These are phyloP conservation scores for Diospyros kaki DNA, from an alignment of 148 eudicot genomes.

Conservation along the genomic window DNA sequence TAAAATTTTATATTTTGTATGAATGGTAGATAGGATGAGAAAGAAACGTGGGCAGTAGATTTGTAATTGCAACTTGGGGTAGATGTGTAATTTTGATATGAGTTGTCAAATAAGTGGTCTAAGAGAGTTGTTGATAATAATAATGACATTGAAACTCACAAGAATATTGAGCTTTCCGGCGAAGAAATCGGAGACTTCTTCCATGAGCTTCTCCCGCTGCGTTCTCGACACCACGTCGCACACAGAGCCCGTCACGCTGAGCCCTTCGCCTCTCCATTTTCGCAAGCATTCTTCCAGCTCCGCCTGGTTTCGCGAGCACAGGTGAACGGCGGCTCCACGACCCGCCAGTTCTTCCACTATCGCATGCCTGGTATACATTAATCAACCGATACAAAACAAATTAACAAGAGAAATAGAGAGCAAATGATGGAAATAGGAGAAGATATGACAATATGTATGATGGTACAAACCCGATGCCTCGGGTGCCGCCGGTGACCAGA, in stretches of 20 bases:
- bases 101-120: too few species aligned
- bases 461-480: constrained; percentile 40
- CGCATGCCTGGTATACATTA: constrained; percentile 21
- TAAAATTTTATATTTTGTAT: too few species aligned
- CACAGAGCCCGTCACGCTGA: constrained; percentile 32
- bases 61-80: too few species aligned
- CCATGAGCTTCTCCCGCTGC: constrained; percentile 34
- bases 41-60: too few species aligned
- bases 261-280: constrained; percentile 30
- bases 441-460: too few species aligned
- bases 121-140: too few species aligned
- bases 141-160: constrained; percentile 18
- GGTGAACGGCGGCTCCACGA: constrained; percentile 32
- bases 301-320: constrained; percentile 33
- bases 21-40: too few species aligned
- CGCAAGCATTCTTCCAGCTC: constrained; percentile 26
- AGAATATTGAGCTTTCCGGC: constrained; percentile 42
- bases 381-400: too few species aligned
- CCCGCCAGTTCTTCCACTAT: constrained; percentile 39
- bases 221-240: constrained; percentile 27
- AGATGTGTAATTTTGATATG: too few species aligned
- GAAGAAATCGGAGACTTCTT: constrained; percentile 27
- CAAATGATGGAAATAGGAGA: too few species aligned
- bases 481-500: constrained; percentile 18
- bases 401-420: too few species aligned